phyloP scores from a whole-genome alignment of 768 basidiomycete genomes.

The Amanita pallidorosea region DNA sequence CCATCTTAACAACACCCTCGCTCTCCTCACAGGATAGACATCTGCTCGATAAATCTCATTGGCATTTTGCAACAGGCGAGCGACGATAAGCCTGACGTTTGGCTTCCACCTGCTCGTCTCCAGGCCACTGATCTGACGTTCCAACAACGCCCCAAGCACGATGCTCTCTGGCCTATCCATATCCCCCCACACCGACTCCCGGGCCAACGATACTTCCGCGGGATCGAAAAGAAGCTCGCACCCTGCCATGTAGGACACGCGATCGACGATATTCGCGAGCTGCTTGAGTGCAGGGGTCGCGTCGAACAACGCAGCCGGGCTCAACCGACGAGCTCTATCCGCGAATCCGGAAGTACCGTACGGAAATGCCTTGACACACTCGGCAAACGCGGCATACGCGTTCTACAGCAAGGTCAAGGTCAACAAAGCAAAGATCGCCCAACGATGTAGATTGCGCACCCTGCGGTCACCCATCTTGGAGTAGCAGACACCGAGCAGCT shows the following conservation, averaged over 20 bases:
- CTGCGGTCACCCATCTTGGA: constrained; percentile 68
- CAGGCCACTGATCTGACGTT: constrained; percentile 48
- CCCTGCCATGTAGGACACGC: constrained; percentile 53
- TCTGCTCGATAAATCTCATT: constrained; percentile 35
- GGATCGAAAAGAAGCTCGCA: constrained; percentile 55
- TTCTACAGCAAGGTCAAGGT: constrained; percentile 25
- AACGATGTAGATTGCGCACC: constrained; percentile 27
- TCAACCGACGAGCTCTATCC: constrained; percentile 17
- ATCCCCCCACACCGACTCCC: constrained; percentile 3
- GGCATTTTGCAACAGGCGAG: constrained; percentile 34
- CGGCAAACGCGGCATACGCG: constrained; percentile 46
- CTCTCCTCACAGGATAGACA: constrained; percentile 46
- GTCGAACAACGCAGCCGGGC: constrained; percentile 27
- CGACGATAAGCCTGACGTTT: constrained; percentile 30
- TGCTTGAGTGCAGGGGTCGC: constrained; percentile 36
- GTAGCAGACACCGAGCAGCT: constrained; percentile 71
- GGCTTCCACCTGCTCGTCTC: constrained; percentile 49
- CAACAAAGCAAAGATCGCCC: constrained; percentile 3
- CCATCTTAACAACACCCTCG: constrained; percentile 42
- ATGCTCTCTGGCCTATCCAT: constrained; percentile 11
- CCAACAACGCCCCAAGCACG: constrained; percentile 46
- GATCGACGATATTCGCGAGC: constrained; percentile 49
- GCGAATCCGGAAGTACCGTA: constrained; percentile 31
- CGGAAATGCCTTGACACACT: constrained; percentile 44
- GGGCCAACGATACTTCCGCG: constrained; percentile 34